A percentile compares a stretch with the other conserved stretches of the same genome.
Evolutionary conservation across 2,329 filamentous ascomycete genomes (phyloP).

Genomic region (Sporothrix euskadiensis): DNA sequence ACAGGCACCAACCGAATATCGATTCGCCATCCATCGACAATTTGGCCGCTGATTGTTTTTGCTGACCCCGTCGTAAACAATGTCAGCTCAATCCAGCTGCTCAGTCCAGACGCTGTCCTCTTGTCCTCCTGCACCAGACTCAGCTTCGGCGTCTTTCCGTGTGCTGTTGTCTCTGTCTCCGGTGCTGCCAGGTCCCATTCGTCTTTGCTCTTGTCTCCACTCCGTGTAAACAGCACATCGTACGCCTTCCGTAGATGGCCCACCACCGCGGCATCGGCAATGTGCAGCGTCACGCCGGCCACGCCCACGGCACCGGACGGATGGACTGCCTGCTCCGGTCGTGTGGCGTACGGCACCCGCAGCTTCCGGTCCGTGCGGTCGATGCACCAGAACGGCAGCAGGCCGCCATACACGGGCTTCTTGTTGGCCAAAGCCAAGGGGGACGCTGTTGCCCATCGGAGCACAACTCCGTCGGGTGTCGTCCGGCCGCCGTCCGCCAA

Average conservation of each 20-base stretch:
- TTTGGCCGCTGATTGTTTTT: constrained; percentile 22
- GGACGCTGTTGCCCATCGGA: constrained; percentile 58
- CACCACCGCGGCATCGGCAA: constrained; percentile 35
- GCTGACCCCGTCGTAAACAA: constrained; percentile 27
- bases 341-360: constrained; percentile 52
- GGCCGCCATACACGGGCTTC: constrained; percentile 43
- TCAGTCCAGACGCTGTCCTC: background rate
- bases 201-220: background rate
- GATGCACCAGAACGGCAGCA: constrained; percentile 65
- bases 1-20: constrained; percentile 25
- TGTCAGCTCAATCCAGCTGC: constrained; percentile 26
- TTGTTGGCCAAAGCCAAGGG: constrained; percentile 41
- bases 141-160: constrained; percentile 1
- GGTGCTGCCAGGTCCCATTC: constrained; percentile 28
- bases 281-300: constrained; percentile 45
- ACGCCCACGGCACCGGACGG: constrained; percentile 55
- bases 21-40: constrained; percentile 31
- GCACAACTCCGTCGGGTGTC: constrained; percentile 54
- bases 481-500: constrained; percentile 56
- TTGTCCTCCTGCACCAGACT: background rate
- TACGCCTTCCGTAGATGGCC: constrained; percentile 37
- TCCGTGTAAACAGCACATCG: constrained; percentile 34
- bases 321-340: constrained; percentile 47
- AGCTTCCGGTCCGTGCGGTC: constrained; percentile 59
- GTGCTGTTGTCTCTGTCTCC: background rate